Evolutionary conservation across 352 stramenopile genomes (phyloP), one percentile per base, ranked within the genome.

Genomic region (Phytophthora agathidicida): DNA sequence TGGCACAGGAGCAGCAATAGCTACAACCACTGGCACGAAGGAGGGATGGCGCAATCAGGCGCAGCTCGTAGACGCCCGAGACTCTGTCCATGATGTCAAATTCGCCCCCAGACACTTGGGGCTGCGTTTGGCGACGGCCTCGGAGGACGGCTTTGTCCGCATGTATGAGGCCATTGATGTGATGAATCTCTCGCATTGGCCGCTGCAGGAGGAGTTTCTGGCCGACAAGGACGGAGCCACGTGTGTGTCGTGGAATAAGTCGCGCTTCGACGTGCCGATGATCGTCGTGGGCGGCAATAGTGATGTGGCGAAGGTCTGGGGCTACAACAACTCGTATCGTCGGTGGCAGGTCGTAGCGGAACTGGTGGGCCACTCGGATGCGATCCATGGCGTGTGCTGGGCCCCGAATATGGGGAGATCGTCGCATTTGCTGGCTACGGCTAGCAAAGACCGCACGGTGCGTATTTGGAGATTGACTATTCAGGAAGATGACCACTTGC

Each of bases 121-220:
- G 2, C 71, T 99, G 17, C 86, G 92, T 32, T 68, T 99, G 85
- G 96, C 96, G 2, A 98, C 93, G 3, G 96, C 91, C 8, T 97
- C 88, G 10, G 92, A 96, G 22, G 96, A 99, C 75, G 96, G 96
- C 16, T 91, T 91, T 65, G 94, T 98, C 27, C 85, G 94, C 45
- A 98, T 98, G 70, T 98, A 98, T 74, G 93, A 98, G 72, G 93
- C 92, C 14, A 89, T 97, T 22, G 94, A 98, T 69, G 85, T 97
- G 30, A 98, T 98, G 89, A 98, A 99, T 68, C 59, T 98, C 39
- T 91, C 92, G 23, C 88, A 98, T 67, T 99, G 95, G 95, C 89
- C 93, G 27, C 64, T 98, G 44, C 86, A 93, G 58, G 85, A 96
- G 35, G 82, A 93, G 48, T 94, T 94, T 37, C 48, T 94, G 19